A percentile compares a stretch with the other conserved stretches of the same genome.
phyloP scores from a whole-genome alignment of 1,284 basidiomycete genomes.

The Ganoderma sinense region DNA sequence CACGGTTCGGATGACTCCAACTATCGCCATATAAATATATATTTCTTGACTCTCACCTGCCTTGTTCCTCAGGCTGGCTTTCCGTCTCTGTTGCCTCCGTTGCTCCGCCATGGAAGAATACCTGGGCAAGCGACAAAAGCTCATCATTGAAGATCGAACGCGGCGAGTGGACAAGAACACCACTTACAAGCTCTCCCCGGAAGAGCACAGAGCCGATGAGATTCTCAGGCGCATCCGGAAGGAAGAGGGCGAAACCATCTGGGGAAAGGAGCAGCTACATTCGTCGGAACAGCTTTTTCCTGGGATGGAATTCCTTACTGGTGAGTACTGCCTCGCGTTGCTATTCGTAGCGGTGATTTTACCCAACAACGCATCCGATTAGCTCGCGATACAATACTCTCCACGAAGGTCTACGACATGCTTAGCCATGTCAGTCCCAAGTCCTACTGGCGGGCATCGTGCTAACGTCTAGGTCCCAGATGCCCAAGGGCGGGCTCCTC shows the following conservation, averaged over 20 bases:
- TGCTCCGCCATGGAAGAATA: slow-evolving; percentile 44
- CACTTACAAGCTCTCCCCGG: slow-evolving; percentile 40
- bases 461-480: slow-evolving; percentile 46
- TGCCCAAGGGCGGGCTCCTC: slow-evolving; percentile 79
- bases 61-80: too few species aligned
- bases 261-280: slow-evolving; percentile 50
- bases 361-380: neutral
- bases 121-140: slow-evolving; percentile 47
- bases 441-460: neutral
- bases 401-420: slow-evolving; percentile 66
- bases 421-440: slow-evolving; percentile 56
- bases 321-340: slow-evolving; percentile 35
- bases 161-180: slow-evolving; percentile 48
- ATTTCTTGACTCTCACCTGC: neutral
- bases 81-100: neutral
- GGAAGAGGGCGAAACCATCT: slow-evolving; percentile 62
- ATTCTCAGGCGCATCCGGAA: slow-evolving; percentile 61
- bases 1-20: neutral
- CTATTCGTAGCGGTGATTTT: neutral
- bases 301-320: slow-evolving; percentile 80
- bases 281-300: slow-evolving; percentile 60
- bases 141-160: slow-evolving; percentile 60
- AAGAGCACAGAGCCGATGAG: slow-evolving; percentile 61
- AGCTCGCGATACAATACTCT: slow-evolving; percentile 65
- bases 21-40: neutral